Base-by-base conservation (phyloP, 495 filamentous ascomycete species). In the Aspergillus leporis region DNA sequence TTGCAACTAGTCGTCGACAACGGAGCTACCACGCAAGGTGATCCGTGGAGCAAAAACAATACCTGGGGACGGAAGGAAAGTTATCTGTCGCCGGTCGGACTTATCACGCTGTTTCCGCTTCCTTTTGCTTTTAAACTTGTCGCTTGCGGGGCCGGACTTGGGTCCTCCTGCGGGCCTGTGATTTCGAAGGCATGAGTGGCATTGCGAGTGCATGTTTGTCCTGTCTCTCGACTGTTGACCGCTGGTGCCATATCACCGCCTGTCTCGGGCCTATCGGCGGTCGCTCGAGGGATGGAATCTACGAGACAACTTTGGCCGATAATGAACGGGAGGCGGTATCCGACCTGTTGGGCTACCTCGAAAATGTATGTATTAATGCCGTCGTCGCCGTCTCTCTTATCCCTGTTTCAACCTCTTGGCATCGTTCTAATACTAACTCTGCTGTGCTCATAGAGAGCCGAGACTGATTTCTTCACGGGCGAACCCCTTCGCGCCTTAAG, bases 381-480 rank as follows among this genome's bases (percentile, higher is more conserved):
- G 22, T 46, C 9, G 50, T 36, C 28, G n/a, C 38, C 41, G 32
- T 40, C 32, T 43, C 43, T 66, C 51, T 54, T 59, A 49, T 53
- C 30, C 63, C 38, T 16, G 1, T 23, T 48, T 21, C 31, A n/a
- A 22, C 14, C 19, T 36, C 14, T 40, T 49, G 25, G 16, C 31
- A 21, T 25, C 23, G 13, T 41, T 41, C 23, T 38, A 51, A 31
- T 41, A 23, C 69, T 64, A 61, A 70, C 53, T 28, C 18, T 25
- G 8, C 31, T 43, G 25, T 50, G 49, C 51, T 69, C 63, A 68
- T 76, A 98, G 93, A 87, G 93, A 67, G 86, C 85, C 53, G 95
- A 98, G 69, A 96, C 92, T 63, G 93, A 98, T 71, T 99, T 99
- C 84, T 99, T 99, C 77, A 86, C 90, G 23, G 94, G 94, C 73